These are phyloP conservation scores for Podospora conica DNA, from an alignment of 495 filamentous ascomycete species.

Conservation along the genomic window DNA sequence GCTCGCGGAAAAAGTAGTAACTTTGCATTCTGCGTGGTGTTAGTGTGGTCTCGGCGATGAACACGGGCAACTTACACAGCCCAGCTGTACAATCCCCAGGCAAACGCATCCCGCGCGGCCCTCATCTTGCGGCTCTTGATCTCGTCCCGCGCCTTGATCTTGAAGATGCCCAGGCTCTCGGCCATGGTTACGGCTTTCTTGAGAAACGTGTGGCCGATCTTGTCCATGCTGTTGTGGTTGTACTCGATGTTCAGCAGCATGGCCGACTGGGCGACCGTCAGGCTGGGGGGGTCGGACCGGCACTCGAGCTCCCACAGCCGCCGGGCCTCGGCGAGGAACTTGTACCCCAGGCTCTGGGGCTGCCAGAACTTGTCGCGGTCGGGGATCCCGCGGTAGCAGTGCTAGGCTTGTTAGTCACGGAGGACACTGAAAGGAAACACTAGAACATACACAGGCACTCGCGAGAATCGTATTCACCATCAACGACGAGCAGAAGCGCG, in stretches of 20 bases:
- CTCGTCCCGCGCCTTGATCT: background rate
- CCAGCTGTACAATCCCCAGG: background rate
- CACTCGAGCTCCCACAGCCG: constrained; percentile 30
- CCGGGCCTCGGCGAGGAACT: constrained; percentile 29
- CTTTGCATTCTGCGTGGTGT: background rate
- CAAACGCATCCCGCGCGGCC: background rate
- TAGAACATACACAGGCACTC: constrained; percentile 18
- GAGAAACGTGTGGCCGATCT: constrained; percentile 19
- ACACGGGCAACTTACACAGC: background rate
- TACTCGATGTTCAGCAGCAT: constrained; percentile 20
- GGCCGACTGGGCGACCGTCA: constrained; percentile 25
- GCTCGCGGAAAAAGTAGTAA: constrained; percentile 22
- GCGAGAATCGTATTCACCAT: constrained; percentile 29
- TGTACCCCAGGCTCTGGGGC: constrained; percentile 24
- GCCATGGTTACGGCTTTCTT: constrained; percentile 19
- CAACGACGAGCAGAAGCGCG: constrained; percentile 25
- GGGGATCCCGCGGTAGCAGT: constrained; percentile 10
- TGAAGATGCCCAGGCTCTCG: constrained; percentile 15
- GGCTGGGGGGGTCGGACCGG: background rate
- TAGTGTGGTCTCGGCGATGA: background rate
- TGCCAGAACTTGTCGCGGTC: constrained; percentile 27
- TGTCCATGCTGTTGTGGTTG: constrained; percentile 26
- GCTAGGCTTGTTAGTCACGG: background rate
- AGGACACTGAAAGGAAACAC: background rate
- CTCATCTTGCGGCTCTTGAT: background rate